Evolutionary conservation across 257 asterid genomes (phyloP).

Genomic region (Phtheirospermum japonicum): DNA sequence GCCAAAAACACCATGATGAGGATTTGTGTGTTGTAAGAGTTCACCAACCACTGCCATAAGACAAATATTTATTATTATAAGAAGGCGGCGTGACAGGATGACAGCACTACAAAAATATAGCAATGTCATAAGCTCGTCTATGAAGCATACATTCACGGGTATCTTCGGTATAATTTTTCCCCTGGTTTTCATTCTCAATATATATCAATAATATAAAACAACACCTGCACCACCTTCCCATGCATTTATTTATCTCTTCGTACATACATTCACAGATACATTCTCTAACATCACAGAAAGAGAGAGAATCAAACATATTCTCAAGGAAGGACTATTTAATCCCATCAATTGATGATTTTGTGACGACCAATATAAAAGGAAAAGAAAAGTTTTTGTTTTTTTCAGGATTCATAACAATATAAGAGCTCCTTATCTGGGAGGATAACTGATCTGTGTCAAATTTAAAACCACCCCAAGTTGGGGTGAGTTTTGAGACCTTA

Average conservation of each 20-base stretch:
- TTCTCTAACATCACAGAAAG: background rate
- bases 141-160: constrained; percentile 4
- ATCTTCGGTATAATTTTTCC: background rate
- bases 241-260: background rate
- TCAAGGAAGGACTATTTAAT: too few species aligned
- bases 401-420: too few species aligned
- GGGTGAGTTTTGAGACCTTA: too few species aligned
- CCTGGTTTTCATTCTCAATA: background rate
- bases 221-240: background rate
- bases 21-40: constrained; percentile 79
- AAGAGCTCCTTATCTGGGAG: too few species aligned
- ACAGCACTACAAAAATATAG: constrained; percentile 17
- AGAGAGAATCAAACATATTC: too few species aligned
- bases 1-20: constrained; percentile 84
- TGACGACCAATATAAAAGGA: too few species aligned
- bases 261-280: background rate
- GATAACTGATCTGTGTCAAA: too few species aligned
- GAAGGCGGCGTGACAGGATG: constrained; percentile 21
- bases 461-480: too few species aligned
- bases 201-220: background rate
- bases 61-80: constrained; percentile 27
- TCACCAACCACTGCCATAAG: constrained; percentile 83
- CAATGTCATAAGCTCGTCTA: constrained; percentile 6
- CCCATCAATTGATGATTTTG: too few species aligned
- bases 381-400: too few species aligned